Evolutionary conservation across 306 rosid genomes (phyloP).

Genomic region (Cucumis cinereus): DNA sequence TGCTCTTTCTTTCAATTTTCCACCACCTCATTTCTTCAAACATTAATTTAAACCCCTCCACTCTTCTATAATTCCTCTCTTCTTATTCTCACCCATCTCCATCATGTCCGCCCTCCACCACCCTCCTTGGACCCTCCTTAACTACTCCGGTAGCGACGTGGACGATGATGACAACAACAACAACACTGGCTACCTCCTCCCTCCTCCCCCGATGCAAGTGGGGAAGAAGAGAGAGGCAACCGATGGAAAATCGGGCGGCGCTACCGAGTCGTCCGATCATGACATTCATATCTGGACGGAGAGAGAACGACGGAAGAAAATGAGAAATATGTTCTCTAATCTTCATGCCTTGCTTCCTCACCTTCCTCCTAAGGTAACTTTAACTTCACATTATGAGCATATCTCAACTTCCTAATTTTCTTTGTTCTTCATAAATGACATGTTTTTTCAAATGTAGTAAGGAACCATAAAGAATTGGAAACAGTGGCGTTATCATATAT

Average conservation of each 20-base stretch:
- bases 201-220: background rate
- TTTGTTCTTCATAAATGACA: background rate
- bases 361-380: slow-evolving; percentile 56
- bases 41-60: background rate
- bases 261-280: slow-evolving; percentile 25
- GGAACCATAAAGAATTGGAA: background rate
- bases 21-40: slow-evolving; percentile 10
- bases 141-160: slow-evolving; percentile 14
- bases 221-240: slow-evolving; percentile 2
- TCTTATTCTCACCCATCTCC: background rate
- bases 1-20: background rate
- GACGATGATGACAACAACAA: background rate
- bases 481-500: background rate
- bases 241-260: background rate
- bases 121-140: slow-evolving; percentile 14
- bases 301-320: slow-evolving; percentile 83
- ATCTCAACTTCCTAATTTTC: no score
- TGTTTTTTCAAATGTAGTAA: background rate
- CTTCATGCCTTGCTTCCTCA: slow-evolving; percentile 82
- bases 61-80: background rate
- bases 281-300: slow-evolving; percentile 58
- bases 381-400: slow-evolving; percentile 7
- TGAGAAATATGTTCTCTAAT: slow-evolving; percentile 54
- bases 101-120: background rate
- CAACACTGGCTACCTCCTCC: background rate